Evolutionary conservation across 495 filamentous ascomycete species (phyloP), one percentile per base, ranked within the genome.

Genomic region (Neurospora intermedia): DNA sequence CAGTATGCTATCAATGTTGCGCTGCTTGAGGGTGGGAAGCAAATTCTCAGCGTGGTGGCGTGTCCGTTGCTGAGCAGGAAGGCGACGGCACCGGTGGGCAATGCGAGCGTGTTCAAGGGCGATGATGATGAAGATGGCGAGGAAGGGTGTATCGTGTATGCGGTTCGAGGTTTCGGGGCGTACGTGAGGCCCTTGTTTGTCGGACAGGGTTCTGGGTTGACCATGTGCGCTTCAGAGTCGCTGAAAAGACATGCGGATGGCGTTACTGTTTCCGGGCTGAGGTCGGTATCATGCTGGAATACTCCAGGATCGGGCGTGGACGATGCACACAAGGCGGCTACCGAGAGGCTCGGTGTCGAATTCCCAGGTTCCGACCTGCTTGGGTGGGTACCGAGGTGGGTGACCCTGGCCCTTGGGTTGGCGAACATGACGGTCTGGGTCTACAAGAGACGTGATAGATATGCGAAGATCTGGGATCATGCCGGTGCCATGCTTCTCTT

Each of bases 401-500:
- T 88, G 4, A 83, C 85, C 10, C 83, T 92, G 42, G 88, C 88
- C 0, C 80, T 91, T 15, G 88, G 87, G 4, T 84, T 87, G 8
- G 88, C 85, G 16, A 90, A 91, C 78, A 82, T 87, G 66, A 85
- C 88, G 8, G 76, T 93, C 16, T 90, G 91, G 83, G 82, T 92
- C 13, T 89, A 91, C 70, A 83, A 83, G 73, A 82, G 83, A 6
- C 76, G 80, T 4, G 78, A 81, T 0, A 83, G 89, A 72, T 82
- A 81, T 38, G 89, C 86, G n/a, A 90, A 90, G 79, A 83, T 91
- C 18, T 93, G 91, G 91, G 91, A 93, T 75, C 91, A 93, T 79
- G 87, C 88, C 0, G 91, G 90, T 9, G 90, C 89, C 0, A 89
- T 91, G 86, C 78, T 93, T 38, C 82, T 92, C 41, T 90, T 88